Conservation (phyloP, 2,329 filamentous ascomycete genomes). For the Ceratocystiopsis minuta region DNA sequence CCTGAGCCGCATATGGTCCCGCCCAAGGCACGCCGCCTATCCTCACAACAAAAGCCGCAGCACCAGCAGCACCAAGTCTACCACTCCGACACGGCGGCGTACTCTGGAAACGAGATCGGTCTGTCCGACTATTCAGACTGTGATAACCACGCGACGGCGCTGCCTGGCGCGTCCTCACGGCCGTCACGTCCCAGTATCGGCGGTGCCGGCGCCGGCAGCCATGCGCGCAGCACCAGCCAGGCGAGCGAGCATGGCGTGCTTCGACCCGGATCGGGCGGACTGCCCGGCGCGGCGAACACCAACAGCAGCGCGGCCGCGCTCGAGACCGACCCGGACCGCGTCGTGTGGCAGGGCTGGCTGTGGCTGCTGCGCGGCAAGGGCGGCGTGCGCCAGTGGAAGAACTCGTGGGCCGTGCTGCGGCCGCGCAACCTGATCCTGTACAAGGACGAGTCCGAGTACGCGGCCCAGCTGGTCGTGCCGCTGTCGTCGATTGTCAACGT, state of each 20-base stretch:
- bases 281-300: not conserved
- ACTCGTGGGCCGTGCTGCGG: conserved; percentile 80
- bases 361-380: conserved; percentile 67
- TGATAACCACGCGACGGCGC: conserved; percentile 20
- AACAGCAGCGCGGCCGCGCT: conserved; percentile 21
- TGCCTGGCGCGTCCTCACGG: too few species aligned
- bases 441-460: conserved; percentile 84
- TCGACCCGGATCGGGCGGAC: too few species aligned
- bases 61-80: conserved; percentile 10
- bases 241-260: conserved; percentile 28
- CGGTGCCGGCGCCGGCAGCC: conserved; percentile 17
- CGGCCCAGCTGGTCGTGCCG: conserved; percentile 63
- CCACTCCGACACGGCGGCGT: conserved; percentile 42
- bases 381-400: conserved; percentile 84
- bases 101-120: conserved; percentile 47
- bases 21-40: conserved; percentile 5
- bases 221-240: conserved; percentile 38
- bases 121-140: conserved; percentile 78
- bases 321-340: conserved; percentile 54
- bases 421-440: conserved; percentile 75
- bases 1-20: conserved; percentile 34
- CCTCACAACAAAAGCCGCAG: conserved; percentile 17
- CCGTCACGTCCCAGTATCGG: conserved; percentile 13
- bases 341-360: conserved; percentile 88
- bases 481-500: conserved; percentile 69